Evolutionary conservation across 768 basidiomycete species (phyloP), one percentile per base, ranked within the genome.

Genomic region (Sutorius australiensis): DNA sequence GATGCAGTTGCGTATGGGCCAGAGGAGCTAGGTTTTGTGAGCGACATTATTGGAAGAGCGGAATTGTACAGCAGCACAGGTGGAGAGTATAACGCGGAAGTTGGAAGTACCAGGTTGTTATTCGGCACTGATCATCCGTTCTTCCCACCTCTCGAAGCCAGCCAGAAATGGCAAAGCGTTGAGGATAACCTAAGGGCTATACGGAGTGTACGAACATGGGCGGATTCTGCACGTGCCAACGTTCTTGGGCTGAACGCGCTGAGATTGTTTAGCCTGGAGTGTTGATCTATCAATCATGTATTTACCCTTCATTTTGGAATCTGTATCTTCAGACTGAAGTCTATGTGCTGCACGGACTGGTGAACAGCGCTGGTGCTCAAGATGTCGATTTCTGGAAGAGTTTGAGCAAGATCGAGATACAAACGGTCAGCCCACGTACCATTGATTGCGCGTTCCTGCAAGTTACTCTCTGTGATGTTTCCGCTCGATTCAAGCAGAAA

Each of bases 271-370:
- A 75, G 78, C 58, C 62, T 88, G 51, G 50, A 59, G 19, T 51
- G 40, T 37, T 66, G 57, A 67, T 51, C 17, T 60, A 65, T 32
- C 11, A 28, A 30, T 48, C 27, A 42, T 37, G 37, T 43, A 7
- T 56, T 48, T 53, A 39, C 24, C 44, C 39, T 50, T 65, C 64
- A 66, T 58, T 76, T 76, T 10, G 81, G 79, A 60, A 79, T 79
- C 71, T 95, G 93, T 56, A 98, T 87, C 80, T 98, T 98, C 63
- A 99, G 77, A 63, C 93, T 97, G 69, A 95, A 99, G 69, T 98
- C 97, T 56, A 98, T 86, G 65, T 97, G 94, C 59, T 83, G 91
- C 24, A 91, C 92, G 2, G 89, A 91, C 70, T 98, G 92, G 61
- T 95, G 93, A 24, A 94, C 89, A 9, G 77, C 81, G 55, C 91